phyloP scores from a whole-genome alignment of 2,329 filamentous ascomycete species.

The Aspergillus tamarii region DNA sequence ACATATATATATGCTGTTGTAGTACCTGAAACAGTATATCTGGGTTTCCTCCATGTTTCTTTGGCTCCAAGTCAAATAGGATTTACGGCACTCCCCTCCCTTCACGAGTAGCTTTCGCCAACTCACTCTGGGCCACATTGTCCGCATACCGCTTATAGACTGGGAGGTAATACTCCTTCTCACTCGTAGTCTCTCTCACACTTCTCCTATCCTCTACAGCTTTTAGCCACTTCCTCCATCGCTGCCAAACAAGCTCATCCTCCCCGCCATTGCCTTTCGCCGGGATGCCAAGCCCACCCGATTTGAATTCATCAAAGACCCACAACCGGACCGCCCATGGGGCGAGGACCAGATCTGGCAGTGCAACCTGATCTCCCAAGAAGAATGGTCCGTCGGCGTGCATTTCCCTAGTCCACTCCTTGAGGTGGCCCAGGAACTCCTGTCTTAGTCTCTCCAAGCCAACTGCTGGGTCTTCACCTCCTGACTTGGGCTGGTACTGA shows the following conservation, averaged over 20 bases:
- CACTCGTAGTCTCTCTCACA: constrained; percentile 69
- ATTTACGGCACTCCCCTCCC: constrained; percentile 64
- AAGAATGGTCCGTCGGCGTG: constrained; percentile 67
- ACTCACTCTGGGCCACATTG: constrained; percentile 64
- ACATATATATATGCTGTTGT: too few relatives aligned
- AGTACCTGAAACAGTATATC: not conserved
- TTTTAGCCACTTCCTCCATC: constrained; percentile 67
- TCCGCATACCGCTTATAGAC: constrained; percentile 72
- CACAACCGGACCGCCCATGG: constrained; percentile 75
- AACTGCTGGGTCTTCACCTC: constrained; percentile 34
- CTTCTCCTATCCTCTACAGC: constrained; percentile 64
- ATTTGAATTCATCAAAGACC: constrained; percentile 75
- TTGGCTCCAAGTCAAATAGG: not conserved
- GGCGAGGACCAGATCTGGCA: constrained; percentile 72
- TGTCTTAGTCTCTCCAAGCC: constrained; percentile 56
- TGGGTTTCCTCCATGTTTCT: not conserved
- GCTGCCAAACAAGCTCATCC: constrained; percentile 62
- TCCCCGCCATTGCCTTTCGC: constrained; percentile 51
- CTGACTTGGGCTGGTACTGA: constrained; percentile 45
- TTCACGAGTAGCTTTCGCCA: constrained; percentile 64
- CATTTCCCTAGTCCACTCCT: constrained; percentile 66
- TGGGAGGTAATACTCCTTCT: constrained; percentile 66
- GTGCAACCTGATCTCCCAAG: constrained; percentile 62
- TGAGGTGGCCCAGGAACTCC: constrained; percentile 63
- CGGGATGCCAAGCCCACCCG: constrained; percentile 55